These are phyloP conservation scores for Globisporangium camurandrum DNA, from an alignment of 352 stramenopile species.

Conservation along the genomic window DNA sequence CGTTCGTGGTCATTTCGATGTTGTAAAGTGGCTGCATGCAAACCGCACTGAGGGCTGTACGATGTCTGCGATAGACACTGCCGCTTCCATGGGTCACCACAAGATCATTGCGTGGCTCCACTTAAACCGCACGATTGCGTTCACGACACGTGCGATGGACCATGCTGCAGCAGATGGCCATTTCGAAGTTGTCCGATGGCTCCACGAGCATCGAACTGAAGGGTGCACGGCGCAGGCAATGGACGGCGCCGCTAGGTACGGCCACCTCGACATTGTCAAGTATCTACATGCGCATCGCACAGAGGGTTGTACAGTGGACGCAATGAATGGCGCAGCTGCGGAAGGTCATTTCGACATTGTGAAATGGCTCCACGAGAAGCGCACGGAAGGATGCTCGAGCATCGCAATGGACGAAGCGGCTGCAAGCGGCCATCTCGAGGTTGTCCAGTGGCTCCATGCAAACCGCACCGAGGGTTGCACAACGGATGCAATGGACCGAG, in stretches of 20 bases:
- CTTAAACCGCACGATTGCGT: not conserved
- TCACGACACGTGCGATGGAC: not conserved
- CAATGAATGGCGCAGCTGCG: not conserved
- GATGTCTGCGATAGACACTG: not conserved
- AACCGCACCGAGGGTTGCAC: not conserved
- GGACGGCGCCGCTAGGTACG: too few relatives aligned
- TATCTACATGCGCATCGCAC: not conserved
- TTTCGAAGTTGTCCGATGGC: not conserved
- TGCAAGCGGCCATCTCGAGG: not conserved
- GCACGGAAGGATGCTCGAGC: too few relatives aligned
- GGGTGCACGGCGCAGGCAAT: not conserved
- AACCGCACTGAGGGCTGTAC: slow-evolving; percentile 1
- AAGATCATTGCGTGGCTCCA: slow-evolving; percentile 4
- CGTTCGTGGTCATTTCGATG: not conserved
- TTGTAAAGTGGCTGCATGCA: slow-evolving; percentile 1
- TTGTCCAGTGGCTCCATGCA: not conserved
- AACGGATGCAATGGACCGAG: not conserved
- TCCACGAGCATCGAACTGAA: not conserved
- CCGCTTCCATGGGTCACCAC: not conserved
- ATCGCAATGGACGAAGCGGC: not conserved
- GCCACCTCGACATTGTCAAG: not conserved
- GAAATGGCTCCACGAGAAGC: not conserved
- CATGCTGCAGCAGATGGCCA: not conserved
- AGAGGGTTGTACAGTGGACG: not conserved
- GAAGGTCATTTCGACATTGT: not conserved